Evolutionary conservation across 164 flowering plant species (phyloP).

Genomic region (Vitis rupestris): DNA sequence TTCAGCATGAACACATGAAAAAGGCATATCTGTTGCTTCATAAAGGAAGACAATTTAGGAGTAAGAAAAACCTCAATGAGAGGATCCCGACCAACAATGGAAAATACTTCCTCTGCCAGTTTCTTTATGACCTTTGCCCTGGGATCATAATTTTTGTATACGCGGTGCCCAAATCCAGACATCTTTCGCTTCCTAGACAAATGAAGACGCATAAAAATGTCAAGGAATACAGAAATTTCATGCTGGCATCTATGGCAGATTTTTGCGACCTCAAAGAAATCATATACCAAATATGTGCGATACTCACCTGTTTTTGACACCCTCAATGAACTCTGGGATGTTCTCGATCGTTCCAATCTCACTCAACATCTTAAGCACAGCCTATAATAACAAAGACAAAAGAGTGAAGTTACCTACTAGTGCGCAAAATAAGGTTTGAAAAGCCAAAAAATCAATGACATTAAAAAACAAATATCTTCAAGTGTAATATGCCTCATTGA

Average conservation of each 20-base stretch:
- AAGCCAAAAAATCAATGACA: background rate
- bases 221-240: background rate
- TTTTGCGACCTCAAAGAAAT: too few species aligned
- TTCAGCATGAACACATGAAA: background rate
- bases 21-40: background rate
- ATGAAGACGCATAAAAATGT: background rate
- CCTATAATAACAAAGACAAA: slow-evolving; percentile 40
- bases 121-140: slow-evolving; percentile 93
- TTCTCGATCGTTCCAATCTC: slow-evolving; percentile 94
- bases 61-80: slow-evolving; percentile 75
- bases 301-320: slow-evolving; percentile 81
- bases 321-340: slow-evolving; percentile 95
- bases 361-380: slow-evolving; percentile 94
- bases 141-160: slow-evolving; percentile 97
- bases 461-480: background rate
- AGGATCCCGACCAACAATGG: slow-evolving; percentile 98
- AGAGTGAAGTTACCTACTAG: background rate
- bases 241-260: too few species aligned
- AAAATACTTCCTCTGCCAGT: slow-evolving; percentile 95
- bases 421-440: background rate
- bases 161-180: slow-evolving; percentile 99
- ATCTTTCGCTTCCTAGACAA: slow-evolving; percentile 84
- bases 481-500: background rate
- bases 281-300: background rate
- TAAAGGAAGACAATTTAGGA: background rate